Evolutionary conservation across 805 yeast species (phyloP), one percentile per base, ranked within the genome.

Genomic region (Schwanniomyces polymorphus): DNA sequence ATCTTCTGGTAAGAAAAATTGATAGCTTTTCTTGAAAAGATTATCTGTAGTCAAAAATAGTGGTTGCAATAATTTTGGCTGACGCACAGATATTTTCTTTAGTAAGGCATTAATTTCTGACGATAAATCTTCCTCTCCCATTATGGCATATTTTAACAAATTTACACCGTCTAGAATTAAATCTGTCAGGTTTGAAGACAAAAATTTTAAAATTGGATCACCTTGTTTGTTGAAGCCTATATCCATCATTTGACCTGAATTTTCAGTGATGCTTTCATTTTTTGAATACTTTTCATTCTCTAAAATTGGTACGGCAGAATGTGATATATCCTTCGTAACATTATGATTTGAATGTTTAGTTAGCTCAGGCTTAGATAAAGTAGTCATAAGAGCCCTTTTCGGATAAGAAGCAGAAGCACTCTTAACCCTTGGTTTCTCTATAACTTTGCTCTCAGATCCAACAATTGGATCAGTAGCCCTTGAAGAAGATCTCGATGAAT

Each of bases 141-240:
- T 54, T 4, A 74, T 59, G 0, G 78, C 76, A 51, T 62, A 68
- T 38, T 66, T 67, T 37, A 74, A 57, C 23, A 72, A 52, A 35
- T 59, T 58, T 4, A 74, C 55, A 4, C 78, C 79, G 50, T 73
- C 76, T 0, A 44, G 48, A 7, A 66, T 55, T 39, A 64, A 53
- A 7, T 59, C 64, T 2, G 58, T 52, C 33, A 65, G 64, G 17
- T 61, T 49, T 1, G 77, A 73, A 4, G 68, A 57, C 31, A 72
- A 53, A 42, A 68, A 70, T 44, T 63, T 64, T 23, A 70, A 45
- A 9, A 73, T 68, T 5, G 74, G 73, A 43, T 72, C 77, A 4
- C 49, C 51, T 26, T 57, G 60, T 27, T 54, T 53, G 40, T 59
- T 62, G 51, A 59, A 61, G 7, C 47, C 16, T 11, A 40, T n/a